Conservation (phyloP, 768 basidiomycete species). For the Agrocybe pediades region DNA sequence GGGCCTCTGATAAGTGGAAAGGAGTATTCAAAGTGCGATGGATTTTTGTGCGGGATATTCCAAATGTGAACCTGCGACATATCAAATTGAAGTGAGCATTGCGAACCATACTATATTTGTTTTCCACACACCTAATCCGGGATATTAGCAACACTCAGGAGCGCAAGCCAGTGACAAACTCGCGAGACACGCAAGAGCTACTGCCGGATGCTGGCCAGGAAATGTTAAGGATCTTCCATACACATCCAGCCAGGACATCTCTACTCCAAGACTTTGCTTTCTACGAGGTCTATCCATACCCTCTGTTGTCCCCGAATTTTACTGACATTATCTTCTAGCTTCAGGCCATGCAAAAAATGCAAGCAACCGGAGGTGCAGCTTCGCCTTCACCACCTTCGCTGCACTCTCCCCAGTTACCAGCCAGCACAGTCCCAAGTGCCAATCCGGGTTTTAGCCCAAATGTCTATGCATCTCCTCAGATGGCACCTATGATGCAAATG, state of each 20-base stretch:
- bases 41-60: constrained; percentile 97
- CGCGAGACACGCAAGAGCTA: constrained; percentile 96
- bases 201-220: constrained; percentile 96
- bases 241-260: constrained; percentile 91
- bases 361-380: constrained; percentile 33
- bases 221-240: constrained; percentile 94
- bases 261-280: constrained; percentile 92
- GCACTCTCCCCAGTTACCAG: constrained; percentile 41
- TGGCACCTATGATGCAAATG: constrained; percentile 66
- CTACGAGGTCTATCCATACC: constrained; percentile 64
- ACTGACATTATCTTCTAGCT: constrained; percentile 43
- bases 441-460: constrained; percentile 53
- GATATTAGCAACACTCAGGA: constrained; percentile 88
- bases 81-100: constrained; percentile 79
- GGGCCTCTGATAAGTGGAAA: constrained; percentile 99
- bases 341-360: constrained; percentile 83
- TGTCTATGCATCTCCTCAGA: constrained; percentile 58
- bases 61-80: constrained; percentile 85
- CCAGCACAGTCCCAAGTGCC: constrained; percentile 33
- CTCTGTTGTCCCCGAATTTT: background rate
- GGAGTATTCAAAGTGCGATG: constrained; percentile 98
- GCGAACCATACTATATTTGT: background rate
- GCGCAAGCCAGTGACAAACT: constrained; percentile 97
- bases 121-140: constrained; percentile 15
- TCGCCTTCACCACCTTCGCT: constrained; percentile 41